Evolutionary conservation across 2,329 filamentous ascomycete genomes (phyloP).

Genomic region (Orbilia quercus): DNA sequence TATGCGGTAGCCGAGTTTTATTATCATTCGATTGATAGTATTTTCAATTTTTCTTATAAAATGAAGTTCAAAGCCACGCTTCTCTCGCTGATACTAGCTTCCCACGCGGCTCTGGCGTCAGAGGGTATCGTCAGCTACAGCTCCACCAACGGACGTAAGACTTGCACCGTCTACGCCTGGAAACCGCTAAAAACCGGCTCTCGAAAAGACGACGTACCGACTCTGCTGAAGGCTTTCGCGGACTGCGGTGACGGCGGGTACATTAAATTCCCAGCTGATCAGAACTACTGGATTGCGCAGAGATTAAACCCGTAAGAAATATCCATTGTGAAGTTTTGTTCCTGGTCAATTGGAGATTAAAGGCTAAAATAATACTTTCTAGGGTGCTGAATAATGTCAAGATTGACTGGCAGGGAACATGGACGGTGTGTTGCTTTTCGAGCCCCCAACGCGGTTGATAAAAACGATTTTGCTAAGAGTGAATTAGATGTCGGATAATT

Average conservation of each 20-base stretch:
- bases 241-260: constrained; percentile 63
- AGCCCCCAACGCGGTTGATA: constrained; percentile 5
- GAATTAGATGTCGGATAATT: constrained; percentile 66
- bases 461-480: constrained; percentile 2
- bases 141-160: constrained; percentile 33
- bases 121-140: constrained; percentile 17
- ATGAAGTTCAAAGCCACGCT: constrained; percentile 16
- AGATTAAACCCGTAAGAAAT: constrained; percentile 65
- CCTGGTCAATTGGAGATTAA: background rate
- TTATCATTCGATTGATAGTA: background rate
- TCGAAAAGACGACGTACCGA: constrained; percentile 25
- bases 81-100: constrained; percentile 10
- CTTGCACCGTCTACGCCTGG: constrained; percentile 26
- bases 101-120: constrained; percentile 6
- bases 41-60: constrained; percentile 11
- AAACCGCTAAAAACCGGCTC: constrained; percentile 2
- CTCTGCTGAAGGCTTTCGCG: constrained; percentile 59
- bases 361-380: constrained; percentile 1
- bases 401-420: constrained; percentile 69
- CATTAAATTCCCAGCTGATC: constrained; percentile 67
- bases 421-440: constrained; percentile 63
- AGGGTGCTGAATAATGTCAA: constrained; percentile 65
- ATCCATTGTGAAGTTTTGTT: background rate
- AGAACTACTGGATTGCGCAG: constrained; percentile 68
- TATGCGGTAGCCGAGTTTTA: too few species aligned